phyloP scores from a whole-genome alignment of 2,329 filamentous ascomycete genomes.

The Apiospora phragmitis region DNA sequence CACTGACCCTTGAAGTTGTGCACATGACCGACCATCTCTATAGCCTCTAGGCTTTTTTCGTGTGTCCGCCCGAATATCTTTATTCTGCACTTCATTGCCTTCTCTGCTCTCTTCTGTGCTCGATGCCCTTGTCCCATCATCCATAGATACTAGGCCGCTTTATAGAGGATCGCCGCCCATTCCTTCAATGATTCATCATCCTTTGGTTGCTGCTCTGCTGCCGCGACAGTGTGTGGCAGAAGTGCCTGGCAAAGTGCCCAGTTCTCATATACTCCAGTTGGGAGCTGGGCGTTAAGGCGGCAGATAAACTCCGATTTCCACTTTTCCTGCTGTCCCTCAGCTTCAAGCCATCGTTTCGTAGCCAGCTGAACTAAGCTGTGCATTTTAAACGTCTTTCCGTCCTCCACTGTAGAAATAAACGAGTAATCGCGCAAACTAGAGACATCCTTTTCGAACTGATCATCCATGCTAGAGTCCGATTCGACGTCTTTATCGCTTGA shows the following conservation, averaged over 20 bases:
- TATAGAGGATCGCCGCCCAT: slow-evolving; percentile 11
- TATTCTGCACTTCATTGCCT: not conserved
- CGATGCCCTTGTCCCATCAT: not conserved
- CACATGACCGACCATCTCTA: no score
- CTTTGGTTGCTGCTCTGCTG: not conserved
- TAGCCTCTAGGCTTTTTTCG: no score
- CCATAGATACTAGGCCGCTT: slow-evolving; percentile 10
- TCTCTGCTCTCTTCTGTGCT: not conserved
- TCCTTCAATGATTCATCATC: slow-evolving; percentile 10
- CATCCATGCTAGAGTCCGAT: slow-evolving; percentile 17
- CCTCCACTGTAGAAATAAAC: slow-evolving; percentile 29
- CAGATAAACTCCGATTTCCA: slow-evolving; percentile 32
- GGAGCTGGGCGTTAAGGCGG: slow-evolving; percentile 20
- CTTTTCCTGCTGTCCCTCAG: slow-evolving; percentile 20
- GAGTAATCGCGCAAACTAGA: slow-evolving; percentile 36
- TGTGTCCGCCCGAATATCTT: no score
- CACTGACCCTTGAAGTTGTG: not conserved
- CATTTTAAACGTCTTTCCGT: slow-evolving; percentile 38
- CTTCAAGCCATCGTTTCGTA: slow-evolving; percentile 34
- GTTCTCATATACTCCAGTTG: not conserved
- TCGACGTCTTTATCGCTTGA: slow-evolving; percentile 24
- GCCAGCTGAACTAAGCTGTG: slow-evolving; percentile 42
- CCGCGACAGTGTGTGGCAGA: not conserved
- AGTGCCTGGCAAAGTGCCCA: not conserved
- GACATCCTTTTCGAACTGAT: slow-evolving; percentile 35